These are phyloP conservation scores for Sanguinoderma infundibulare DNA, from an alignment of 1,284 basidiomycete species.

Conservation along the genomic window DNA sequence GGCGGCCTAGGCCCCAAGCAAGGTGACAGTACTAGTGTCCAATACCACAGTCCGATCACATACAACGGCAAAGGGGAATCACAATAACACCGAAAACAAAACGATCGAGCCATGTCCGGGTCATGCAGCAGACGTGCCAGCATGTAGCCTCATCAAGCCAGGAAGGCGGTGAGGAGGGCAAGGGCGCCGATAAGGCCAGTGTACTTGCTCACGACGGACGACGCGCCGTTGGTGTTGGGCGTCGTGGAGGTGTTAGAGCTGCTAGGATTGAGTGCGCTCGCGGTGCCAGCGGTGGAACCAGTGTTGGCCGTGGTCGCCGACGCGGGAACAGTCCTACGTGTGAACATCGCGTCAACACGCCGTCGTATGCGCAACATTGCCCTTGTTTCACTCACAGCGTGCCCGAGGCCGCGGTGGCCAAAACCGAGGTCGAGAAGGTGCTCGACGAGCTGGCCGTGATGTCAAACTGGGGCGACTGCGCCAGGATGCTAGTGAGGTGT, in stretches of 20 bases:
- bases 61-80: neutral
- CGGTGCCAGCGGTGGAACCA: conserved; percentile 8
- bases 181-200: conserved; percentile 32
- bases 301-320: conserved; percentile 10
- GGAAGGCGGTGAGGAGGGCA: conserved; percentile 34
- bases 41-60: neutral
- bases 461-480: conserved; percentile 65
- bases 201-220: conserved; percentile 28
- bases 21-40: neutral
- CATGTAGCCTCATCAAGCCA: conserved; percentile 28
- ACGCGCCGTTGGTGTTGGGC: conserved; percentile 30
- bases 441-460: conserved; percentile 46
- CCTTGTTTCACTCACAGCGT: conserved; percentile 19
- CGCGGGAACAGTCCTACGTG: conserved; percentile 9
- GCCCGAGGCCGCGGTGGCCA: conserved; percentile 5
- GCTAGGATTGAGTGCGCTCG: conserved; percentile 24
- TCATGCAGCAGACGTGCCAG: neutral
- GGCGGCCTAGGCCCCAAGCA: neutral
- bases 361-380: neutral
- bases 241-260: conserved; percentile 27
- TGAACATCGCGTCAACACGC: neutral
- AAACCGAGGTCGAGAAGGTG: conserved; percentile 20
- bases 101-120: neutral
- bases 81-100: neutral
- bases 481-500: conserved; percentile 54